Base-by-base conservation (phyloP, 2,329 filamentous ascomycete genomes). In the Trichoderma sp. region DNA sequence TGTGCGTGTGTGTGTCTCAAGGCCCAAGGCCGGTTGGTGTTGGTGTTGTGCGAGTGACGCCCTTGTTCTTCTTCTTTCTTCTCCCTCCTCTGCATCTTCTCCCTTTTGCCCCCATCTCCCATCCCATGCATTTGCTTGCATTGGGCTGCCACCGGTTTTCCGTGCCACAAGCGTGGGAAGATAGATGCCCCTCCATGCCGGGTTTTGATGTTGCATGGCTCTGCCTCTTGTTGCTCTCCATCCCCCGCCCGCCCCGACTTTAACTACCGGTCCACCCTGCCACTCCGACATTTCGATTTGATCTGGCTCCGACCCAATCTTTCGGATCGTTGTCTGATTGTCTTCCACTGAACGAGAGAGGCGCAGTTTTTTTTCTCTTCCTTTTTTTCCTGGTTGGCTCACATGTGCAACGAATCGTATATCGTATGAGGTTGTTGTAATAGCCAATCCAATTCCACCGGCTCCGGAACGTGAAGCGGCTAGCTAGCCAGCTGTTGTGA, bases 211-310 rank as follows among this genome's bases (percentile, higher is more conserved):
- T 71, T 74, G 71, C 71, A 76, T 75, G 45, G 60, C 60, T 33
- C 7, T 63, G n/a, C 41, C 41, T 60, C 41, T 45, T 9, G 41
- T 45, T 45, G n/a, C 45, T 53, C 60, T 71, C 56, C 56, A 66
- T 27, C 63, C 64, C 71, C 75, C 75, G 63, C 75, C 75, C 64
- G 45, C 67, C 69, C 75, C 56, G 60, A 59, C 50, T 41, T 56
- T 67, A 76, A 74, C 75, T 76, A 69, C 75, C 65, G 75, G 75
- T 45, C 75, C 75, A 76, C 75, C 71, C 75, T 76, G 75, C 75
- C 38, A 73, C 71, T 66, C 75, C 60, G 53, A 74, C 75, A 66
- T 71, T 64, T 75, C 75, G 31, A 69, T 75, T 71, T 75, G 71
- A 74, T 69, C 68, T 76, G 65, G 50, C 66, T 69, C 68, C 56